Base-by-base conservation (phyloP, 2,329 filamentous ascomycete genomes). In the Exophiala bonariae region DNA sequence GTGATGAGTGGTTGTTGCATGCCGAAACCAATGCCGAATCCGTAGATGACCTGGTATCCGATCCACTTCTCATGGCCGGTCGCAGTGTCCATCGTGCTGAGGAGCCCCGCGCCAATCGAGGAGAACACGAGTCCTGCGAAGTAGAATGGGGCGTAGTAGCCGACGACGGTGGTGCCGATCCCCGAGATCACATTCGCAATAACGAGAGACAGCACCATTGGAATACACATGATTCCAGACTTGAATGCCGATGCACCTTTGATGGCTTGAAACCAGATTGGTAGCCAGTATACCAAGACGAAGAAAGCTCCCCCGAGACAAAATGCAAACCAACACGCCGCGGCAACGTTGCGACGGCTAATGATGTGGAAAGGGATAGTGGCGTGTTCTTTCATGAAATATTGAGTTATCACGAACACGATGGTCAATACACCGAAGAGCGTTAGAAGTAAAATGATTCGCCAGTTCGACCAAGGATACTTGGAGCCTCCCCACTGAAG, bases 341-440 rank as follows among this genome's bases (percentile, higher is more conserved):
- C 47, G 2, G 64, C 55, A 26, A 73, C 63, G 26, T 63, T 70
- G 13, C 76, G 68, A 55, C 76, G 69, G 40, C 64, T 71, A 52
- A 79, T 68, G 33, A 81, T 67, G 9, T 71, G 64, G 30, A 73
- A 74, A 11, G 76, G 77, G 9, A 80, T 60, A 4, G 74, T 76
- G 2, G 72, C 77, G 37, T 67, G 66, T 19, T 79, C 75, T 13
- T 71, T 68, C 53, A 74, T 67, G 61, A 69, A 70, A 34, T 71
- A 55, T 61, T 75, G 68, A 41, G 78, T 63, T 41, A 60, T 68
- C 31, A 75, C 54, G 50, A 83, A 84, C 20, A 74, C 50, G 31
- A 63, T 50, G 7, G 60, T 58, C 10, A 70, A 45, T 17, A 70
- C 17, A 0, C 61, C 61, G 48, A 76, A 76, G 3, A 80, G 64